These are phyloP conservation scores for Urostyla sp. DNA, from an alignment of 73 alveolate species.

Conservation along the genomic window DNA sequence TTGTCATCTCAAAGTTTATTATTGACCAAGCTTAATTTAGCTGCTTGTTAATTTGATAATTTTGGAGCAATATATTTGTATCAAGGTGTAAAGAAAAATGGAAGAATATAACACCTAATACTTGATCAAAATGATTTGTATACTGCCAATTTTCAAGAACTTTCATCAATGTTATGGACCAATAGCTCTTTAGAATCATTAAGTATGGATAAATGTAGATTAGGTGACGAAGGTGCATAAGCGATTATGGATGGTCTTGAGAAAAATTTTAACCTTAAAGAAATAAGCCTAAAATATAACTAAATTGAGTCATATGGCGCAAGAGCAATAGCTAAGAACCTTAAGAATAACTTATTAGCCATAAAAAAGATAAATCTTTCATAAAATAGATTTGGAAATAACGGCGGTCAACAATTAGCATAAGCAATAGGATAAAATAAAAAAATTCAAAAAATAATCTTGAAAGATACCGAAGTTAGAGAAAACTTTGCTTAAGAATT, in stretches of 20 bases:
- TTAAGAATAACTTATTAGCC: not conserved
- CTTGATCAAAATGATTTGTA: conserved; percentile 33
- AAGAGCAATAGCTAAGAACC: not conserved
- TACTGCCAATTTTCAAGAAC: conserved; percentile 9
- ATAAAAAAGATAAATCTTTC: conserved; percentile 11
- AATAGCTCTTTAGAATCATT: conserved; percentile 15
- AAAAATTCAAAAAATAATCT: not conserved
- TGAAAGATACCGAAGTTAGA: conserved; percentile 23
- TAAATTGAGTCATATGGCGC: conserved; percentile 24
- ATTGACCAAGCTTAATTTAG: not conserved
- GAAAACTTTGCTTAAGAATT: conserved; percentile 44
- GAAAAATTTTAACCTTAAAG: not conserved
- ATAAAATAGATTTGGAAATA: conserved; percentile 39
- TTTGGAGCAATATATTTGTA: not conserved
- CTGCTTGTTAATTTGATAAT: conserved; percentile 3
- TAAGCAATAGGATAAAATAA: conserved; percentile 3
- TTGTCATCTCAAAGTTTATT: conserved; percentile 7
- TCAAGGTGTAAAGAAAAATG: conserved; percentile 19
- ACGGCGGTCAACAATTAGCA: conserved; percentile 32
- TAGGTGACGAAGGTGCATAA: conserved; percentile 24
- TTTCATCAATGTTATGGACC: conserved; percentile 26
- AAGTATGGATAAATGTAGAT: conserved; percentile 18
- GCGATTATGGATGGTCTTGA: conserved; percentile 41
- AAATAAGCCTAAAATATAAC: conserved; percentile 8
- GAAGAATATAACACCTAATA: not conserved